Percentiles rank a stretch among this genome's conserved stretches.
These are phyloP conservation scores for Diophrys sp. DNA, from an alignment of 73 alveolate genomes.

Conservation along the genomic window DNA sequence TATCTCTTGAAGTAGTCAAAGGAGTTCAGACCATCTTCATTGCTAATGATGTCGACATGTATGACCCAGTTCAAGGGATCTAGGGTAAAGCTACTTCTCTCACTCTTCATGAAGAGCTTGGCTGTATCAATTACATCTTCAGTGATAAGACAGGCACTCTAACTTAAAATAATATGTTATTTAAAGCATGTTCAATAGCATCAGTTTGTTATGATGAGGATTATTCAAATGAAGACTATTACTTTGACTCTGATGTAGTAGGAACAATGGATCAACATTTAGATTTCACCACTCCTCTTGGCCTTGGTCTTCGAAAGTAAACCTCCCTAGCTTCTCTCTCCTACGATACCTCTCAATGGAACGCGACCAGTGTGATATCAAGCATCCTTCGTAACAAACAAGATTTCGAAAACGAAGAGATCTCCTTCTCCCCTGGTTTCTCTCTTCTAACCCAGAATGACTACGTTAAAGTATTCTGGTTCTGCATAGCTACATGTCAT, in stretches of 20 bases:
- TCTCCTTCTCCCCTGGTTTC: not conserved
- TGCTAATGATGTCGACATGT: constrained; percentile 74
- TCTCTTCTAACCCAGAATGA: constrained; percentile 58
- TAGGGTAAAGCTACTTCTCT: constrained; percentile 73
- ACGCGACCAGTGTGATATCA: not conserved
- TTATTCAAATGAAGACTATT: not conserved
- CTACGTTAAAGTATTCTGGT: constrained; percentile 72
- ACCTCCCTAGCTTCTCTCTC: not conserved
- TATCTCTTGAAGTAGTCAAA: constrained; percentile 93
- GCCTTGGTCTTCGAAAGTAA: not conserved
- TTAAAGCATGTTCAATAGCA: constrained; percentile 54
- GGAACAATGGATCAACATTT: not conserved
- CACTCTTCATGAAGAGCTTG: constrained; percentile 90
- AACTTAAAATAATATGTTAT: constrained; percentile 76
- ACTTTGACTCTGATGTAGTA: not conserved
- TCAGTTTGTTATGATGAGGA: constrained; percentile 35
- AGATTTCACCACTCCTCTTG: not conserved
- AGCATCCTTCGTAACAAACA: not conserved
- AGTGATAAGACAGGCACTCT: constrained; percentile 98
- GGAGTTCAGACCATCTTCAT: constrained; percentile 81
- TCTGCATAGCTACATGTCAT: constrained; percentile 57
- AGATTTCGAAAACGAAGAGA: not conserved
- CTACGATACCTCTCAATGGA: not conserved
- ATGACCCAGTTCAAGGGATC: constrained; percentile 67
- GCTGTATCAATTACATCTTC: constrained; percentile 83